These are phyloP conservation scores for Moricandia moricandioides DNA, from an alignment of 345 rosid species.

Conservation along the genomic window DNA sequence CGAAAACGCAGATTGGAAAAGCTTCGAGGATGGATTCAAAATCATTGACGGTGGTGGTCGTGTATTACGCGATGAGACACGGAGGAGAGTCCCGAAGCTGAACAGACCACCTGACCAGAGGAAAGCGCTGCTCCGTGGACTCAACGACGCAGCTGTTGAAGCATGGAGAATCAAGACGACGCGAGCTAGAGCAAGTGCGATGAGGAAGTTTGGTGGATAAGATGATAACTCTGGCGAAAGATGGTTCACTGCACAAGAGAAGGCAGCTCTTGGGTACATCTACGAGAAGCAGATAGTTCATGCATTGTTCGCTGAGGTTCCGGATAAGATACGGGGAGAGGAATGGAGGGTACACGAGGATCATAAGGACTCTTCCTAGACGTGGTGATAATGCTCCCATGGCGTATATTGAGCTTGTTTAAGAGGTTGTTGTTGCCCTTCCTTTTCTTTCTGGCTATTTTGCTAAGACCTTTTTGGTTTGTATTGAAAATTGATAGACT, in stretches of 20 bases:
- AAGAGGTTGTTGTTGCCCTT: conserved; percentile 35
- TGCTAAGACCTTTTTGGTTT: too few relatives aligned
- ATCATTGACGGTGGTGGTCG: conserved; percentile 55
- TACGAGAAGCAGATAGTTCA: conserved; percentile 94
- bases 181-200: conserved; percentile 82
- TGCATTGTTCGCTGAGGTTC: conserved; percentile 85
- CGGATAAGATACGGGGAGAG: conserved; percentile 78
- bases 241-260: conserved; percentile 83
- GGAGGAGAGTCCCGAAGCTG: conserved; percentile 85
- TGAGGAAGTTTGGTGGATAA: conserved; percentile 88
- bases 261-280: conserved; percentile 87
- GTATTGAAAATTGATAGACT: too few relatives aligned
- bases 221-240: conserved; percentile 92
- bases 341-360: conserved; percentile 90
- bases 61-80: conserved; percentile 76
- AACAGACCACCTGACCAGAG: conserved; percentile 94
- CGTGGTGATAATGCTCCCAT: conserved; percentile 98
- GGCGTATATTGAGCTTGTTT: conserved; percentile 94
- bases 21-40: conserved; percentile 49
- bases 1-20: conserved; percentile 40
- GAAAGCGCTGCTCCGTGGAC: conserved; percentile 76
- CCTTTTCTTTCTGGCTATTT: too few relatives aligned
- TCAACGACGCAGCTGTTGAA: conserved; percentile 91
- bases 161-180: conserved; percentile 85
- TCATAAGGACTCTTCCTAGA: conserved; percentile 87